phyloP scores from a whole-genome alignment of 805 yeast genomes.

The Yarrowia sp. region DNA sequence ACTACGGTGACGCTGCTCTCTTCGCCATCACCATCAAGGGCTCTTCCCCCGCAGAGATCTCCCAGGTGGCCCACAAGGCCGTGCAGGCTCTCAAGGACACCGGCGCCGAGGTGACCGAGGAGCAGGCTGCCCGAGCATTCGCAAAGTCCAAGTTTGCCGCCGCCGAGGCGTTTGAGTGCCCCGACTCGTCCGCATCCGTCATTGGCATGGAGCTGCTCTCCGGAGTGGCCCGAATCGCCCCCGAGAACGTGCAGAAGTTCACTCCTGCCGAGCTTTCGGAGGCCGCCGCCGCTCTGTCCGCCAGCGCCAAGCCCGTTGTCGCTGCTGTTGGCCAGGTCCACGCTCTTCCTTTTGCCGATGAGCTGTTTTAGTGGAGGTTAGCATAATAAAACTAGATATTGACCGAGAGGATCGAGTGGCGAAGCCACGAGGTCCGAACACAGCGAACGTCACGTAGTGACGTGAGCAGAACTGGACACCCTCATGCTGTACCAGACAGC shows the following conservation, averaged over 20 bases:
- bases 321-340: conserved; percentile 88
- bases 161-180: conserved; percentile 43
- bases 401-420: background rate
- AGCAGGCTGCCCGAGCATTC: conserved; percentile 50
- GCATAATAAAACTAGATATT: conserved; percentile 26
- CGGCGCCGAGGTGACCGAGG: conserved; percentile 35
- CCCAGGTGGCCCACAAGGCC: conserved; percentile 54
- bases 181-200: conserved; percentile 40
- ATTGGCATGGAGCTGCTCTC: conserved; percentile 47
- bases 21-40: conserved; percentile 69
- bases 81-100: conserved; percentile 37
- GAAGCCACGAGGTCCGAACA: background rate
- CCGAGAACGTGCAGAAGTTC: conserved; percentile 39
- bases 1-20: conserved; percentile 77
- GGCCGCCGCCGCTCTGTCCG: conserved; percentile 39
- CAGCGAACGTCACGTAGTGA: background rate
- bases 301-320: conserved; percentile 62
- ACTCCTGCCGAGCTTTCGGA: conserved; percentile 14
- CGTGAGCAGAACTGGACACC: background rate
- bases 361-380: conserved; percentile 55
- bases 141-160: conserved; percentile 60
- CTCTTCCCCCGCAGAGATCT: conserved; percentile 55
- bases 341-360: conserved; percentile 84
- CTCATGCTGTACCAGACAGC: no score
- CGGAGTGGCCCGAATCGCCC: conserved; percentile 36